Conservation (phyloP, 495 filamentous ascomycete species). For the Elasticomyces elasticus region DNA sequence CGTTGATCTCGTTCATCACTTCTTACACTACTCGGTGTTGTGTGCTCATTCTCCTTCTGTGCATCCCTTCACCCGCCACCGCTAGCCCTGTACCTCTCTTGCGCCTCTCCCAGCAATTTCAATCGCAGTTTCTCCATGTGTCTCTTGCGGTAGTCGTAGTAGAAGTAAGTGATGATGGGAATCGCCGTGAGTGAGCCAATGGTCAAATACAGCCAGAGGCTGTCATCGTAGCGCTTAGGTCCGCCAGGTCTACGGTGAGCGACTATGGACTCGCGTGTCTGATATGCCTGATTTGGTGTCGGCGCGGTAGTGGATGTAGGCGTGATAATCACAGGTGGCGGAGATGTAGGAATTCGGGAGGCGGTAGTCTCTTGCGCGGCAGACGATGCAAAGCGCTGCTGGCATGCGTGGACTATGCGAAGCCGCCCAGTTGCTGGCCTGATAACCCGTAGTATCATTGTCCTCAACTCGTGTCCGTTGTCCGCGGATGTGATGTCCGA, state of each 20-base stretch:
- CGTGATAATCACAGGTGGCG: neutral
- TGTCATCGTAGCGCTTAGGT: neutral
- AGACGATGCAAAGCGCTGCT: neutral
- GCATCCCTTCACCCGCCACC: neutral
- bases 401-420: neutral
- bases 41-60: neutral
- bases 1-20: neutral
- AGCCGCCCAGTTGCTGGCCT: neutral
- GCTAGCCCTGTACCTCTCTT: slow-evolving; percentile 7
- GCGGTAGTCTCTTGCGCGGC: neutral
- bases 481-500: neutral
- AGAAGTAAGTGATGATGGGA: slow-evolving; percentile 9
- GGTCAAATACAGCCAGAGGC: neutral
- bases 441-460: neutral
- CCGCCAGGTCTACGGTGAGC: neutral
- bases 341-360: neutral
- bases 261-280: neutral
- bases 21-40: neutral
- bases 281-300: neutral
- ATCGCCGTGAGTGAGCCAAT: neutral
- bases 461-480: neutral
- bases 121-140: slow-evolving; percentile 13
- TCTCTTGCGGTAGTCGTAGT: slow-evolving; percentile 12
- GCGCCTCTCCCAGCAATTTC: slow-evolving; percentile 10
- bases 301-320: neutral